Evolutionary conservation across 371 early-diverging fungal genomes (phyloP).

Genomic region (Dichotomocladium elegans): DNA sequence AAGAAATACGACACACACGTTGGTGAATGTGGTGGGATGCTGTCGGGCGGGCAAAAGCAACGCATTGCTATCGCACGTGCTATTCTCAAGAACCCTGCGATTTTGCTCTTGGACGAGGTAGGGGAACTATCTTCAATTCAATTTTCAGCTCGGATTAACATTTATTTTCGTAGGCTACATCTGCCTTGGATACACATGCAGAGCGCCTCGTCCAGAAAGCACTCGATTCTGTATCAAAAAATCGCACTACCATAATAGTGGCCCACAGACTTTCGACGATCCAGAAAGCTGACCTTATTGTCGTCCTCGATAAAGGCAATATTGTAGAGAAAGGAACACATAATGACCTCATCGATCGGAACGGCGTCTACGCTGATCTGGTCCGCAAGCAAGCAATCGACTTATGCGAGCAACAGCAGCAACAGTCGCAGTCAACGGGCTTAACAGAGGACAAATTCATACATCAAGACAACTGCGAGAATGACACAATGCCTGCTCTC

Average conservation of each 20-base stretch:
- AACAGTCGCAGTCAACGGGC: not conserved
- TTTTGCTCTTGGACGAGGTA: constrained; percentile 41
- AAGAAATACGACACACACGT: constrained; percentile 69
- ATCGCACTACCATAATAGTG: constrained; percentile 88
- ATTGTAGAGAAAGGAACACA: constrained; percentile 76
- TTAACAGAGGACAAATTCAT: not conserved
- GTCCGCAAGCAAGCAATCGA: constrained; percentile 55
- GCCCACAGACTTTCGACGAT: constrained; percentile 87
- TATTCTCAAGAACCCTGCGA: constrained; percentile 40
- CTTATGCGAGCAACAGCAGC: not conserved
- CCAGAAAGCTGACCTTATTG: constrained; percentile 79
- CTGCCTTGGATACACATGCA: constrained; percentile 72
- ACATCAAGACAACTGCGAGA: not conserved
- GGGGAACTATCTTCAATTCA: not conserved
- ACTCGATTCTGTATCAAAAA: constrained; percentile 68
- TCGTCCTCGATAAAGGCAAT: constrained; percentile 70
- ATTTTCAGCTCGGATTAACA: not conserved
- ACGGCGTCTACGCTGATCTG: constrained; percentile 52
- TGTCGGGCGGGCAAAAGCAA: constrained; percentile 79
- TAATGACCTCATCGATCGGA: constrained; percentile 46
- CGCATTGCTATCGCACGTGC: constrained; percentile 46
- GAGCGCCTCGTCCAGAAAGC: constrained; percentile 80
- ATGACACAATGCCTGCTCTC: not conserved
- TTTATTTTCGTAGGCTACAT: constrained; percentile 50
- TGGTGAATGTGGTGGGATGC: constrained; percentile 64